Evolutionary conservation across 1,139 yeast species (phyloP).

Genomic region (Arxiozyma slooffiae): DNA sequence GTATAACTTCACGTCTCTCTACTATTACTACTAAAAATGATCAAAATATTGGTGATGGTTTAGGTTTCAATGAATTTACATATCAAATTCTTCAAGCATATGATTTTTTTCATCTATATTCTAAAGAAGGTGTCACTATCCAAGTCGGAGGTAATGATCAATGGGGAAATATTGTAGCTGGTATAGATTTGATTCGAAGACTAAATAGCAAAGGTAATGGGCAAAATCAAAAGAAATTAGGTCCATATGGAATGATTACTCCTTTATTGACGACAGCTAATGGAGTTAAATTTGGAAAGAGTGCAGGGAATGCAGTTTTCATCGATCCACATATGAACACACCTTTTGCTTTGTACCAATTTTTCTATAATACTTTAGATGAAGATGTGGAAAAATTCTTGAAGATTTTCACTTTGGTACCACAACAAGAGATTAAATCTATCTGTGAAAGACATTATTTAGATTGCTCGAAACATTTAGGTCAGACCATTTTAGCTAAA

Average conservation of each 20-base stretch:
- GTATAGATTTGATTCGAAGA: conserved; percentile 75
- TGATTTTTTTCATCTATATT: conserved; percentile 79
- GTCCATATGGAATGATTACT: conserved; percentile 71
- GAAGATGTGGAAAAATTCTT: conserved; percentile 60
- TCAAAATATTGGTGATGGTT: conserved; percentile 50
- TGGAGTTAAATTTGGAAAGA: conserved; percentile 93
- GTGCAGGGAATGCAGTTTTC: conserved; percentile 95
- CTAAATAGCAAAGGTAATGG: conserved; percentile 26
- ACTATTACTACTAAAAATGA: conserved; percentile 71
- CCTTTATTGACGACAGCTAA: conserved; percentile 81
- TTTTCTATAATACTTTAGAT: conserved; percentile 72
- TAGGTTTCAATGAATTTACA: conserved; percentile 89
- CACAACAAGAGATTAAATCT: conserved; percentile 46
- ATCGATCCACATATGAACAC: conserved; percentile 63
- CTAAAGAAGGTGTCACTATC: conserved; percentile 47
- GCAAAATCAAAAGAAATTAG: conserved; percentile 12
- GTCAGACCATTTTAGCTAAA: conserved; percentile 67
- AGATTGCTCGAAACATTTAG: conserved; percentile 56
- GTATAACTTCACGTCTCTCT: conserved; percentile 46
- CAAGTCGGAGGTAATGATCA: conserved; percentile 98
- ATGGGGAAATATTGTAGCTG: conserved; percentile 98
- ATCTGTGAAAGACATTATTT: conserved; percentile 43
- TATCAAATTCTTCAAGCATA: conserved; percentile 90
- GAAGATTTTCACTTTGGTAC: conserved; percentile 70
- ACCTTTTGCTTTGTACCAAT: conserved; percentile 78